Evolutionary conservation across 2,329 filamentous ascomycete species (phyloP), one percentile per base, ranked within the genome.

Genomic region (Fusarium sp.): DNA sequence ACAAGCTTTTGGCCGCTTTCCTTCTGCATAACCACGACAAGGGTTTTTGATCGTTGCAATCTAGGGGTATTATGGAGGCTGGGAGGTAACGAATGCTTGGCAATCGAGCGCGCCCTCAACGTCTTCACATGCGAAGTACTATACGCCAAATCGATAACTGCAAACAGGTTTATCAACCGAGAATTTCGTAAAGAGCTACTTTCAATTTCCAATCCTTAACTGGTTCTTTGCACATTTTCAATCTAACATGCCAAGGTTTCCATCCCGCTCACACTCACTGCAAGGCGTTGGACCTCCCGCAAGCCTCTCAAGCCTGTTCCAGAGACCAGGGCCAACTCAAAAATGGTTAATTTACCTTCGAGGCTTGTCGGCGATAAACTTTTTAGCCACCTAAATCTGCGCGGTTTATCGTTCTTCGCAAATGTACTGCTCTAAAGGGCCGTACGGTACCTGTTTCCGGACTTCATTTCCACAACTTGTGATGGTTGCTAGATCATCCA

Each of bases 391-490:
- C 23, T 34, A 46, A 40, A 38, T 51, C 23, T 64, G 36, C 40
- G 45, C 44, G 52, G 54, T 33, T 51, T 20, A 20, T 34, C 41
- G 23, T 18, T 57, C 11, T 38, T 56, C 55, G 51, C 58, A 65
- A 60, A 56, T 55, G 44, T 40, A 62, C 38, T 26, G 30, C 18
- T 41, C 10, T 23, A 16, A 18, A 41, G 18, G 20, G 18, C 15
- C 12, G 26, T 38, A 28, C 34, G 33, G 33, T n/a, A 38, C 16
- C 26, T 41, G 34, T 57, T 61, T n/a, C 59, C 52, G 36, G 47
- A 8, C 16, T 74, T 71, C 73, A 74, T 74, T 74, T 74, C 72
- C 72, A 74, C 68, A 55, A 62, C 45, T 56, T 28, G 56, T 62
- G 45, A 52, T 49, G 51, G 62, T 58, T 41, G 62, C 53, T 41